Evolutionary conservation across 192 early-diverging fungal species (phyloP).

Genomic region (Coemansia sp.): DNA sequence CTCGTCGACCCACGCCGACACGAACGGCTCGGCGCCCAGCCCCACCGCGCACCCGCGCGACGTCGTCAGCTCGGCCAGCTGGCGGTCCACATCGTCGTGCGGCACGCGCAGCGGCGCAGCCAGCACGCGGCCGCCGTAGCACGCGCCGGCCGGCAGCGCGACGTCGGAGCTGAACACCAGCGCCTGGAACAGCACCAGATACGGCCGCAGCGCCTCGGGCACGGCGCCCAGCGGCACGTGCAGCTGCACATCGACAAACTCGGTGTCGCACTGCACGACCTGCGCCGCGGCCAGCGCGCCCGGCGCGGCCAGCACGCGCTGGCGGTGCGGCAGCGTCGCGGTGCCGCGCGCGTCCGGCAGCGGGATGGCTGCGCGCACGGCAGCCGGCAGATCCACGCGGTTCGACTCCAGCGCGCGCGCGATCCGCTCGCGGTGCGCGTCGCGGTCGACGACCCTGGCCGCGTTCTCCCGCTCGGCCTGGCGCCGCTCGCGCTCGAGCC

Average conservation of each 20-base stretch:
- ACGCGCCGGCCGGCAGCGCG: conserved; percentile 45
- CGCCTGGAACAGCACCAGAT: conserved; percentile 73
- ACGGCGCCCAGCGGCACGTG: conserved; percentile 54
- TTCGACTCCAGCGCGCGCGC: conserved; percentile 34
- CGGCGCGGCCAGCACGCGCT: background rate
- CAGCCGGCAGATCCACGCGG: conserved; percentile 47
- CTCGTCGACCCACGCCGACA: conserved; percentile 54
- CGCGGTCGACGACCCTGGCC: conserved; percentile 18
- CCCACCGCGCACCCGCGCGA: conserved; percentile 49
- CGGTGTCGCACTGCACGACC: conserved; percentile 63
- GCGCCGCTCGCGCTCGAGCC: conserved; percentile 27
- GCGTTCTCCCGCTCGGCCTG: conserved; percentile 21
- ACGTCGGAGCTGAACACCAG: conserved; percentile 62
- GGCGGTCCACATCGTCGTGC: conserved; percentile 35
- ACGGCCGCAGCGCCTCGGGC: conserved; percentile 60
- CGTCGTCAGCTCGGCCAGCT: conserved; percentile 50
- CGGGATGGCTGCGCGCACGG: conserved; percentile 56
- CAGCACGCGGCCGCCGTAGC: conserved; percentile 17
- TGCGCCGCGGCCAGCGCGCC: conserved; percentile 56
- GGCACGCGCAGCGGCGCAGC: conserved; percentile 6
- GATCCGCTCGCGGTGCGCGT: conserved; percentile 48
- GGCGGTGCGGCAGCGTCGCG: background rate
- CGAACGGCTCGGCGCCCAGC: conserved; percentile 44
- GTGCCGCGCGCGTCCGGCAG: conserved; percentile 17
- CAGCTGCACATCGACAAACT: conserved; percentile 59